These are phyloP conservation scores for Chytriomyces sp. DNA, from an alignment of 192 early-diverging fungal species.

Conservation along the genomic window DNA sequence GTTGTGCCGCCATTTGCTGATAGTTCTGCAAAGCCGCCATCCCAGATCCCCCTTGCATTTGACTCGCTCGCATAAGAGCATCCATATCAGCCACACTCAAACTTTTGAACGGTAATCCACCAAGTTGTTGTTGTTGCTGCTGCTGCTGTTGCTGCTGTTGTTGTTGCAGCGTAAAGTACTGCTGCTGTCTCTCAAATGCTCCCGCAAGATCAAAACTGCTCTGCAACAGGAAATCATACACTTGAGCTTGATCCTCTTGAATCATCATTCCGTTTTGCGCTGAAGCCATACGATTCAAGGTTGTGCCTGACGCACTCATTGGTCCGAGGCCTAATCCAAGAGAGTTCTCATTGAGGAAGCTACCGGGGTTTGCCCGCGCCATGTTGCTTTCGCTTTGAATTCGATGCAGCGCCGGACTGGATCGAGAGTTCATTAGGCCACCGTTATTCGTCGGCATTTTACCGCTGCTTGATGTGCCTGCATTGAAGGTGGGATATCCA, in stretches of 20 bases:
- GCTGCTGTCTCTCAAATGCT: background rate
- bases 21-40: background rate
- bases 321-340: background rate
- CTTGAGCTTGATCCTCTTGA: constrained; percentile 15
- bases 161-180: background rate
- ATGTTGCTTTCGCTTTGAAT: constrained; percentile 3
- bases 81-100: constrained; percentile 26
- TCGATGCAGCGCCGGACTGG: background rate
- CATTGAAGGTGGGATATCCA: background rate
- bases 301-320: background rate
- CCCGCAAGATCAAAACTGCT: background rate
- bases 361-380: background rate
- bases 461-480: too few relatives aligned
- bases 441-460: too few relatives aligned
- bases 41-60: background rate
- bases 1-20: too few relatives aligned
- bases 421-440: background rate
- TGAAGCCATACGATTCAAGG: background rate
- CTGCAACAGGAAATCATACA: constrained; percentile 17
- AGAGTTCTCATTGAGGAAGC: background rate
- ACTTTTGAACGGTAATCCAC: constrained; percentile 15
- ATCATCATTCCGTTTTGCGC: constrained; percentile 3
- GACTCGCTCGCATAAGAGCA: constrained; percentile 1
- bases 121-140: background rate
- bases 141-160: background rate